Percentiles rank a stretch among this genome's conserved stretches.
These are phyloP conservation scores for Arthrobotrys conoides DNA, from an alignment of 2,329 filamentous ascomycete genomes.

Conservation along the genomic window DNA sequence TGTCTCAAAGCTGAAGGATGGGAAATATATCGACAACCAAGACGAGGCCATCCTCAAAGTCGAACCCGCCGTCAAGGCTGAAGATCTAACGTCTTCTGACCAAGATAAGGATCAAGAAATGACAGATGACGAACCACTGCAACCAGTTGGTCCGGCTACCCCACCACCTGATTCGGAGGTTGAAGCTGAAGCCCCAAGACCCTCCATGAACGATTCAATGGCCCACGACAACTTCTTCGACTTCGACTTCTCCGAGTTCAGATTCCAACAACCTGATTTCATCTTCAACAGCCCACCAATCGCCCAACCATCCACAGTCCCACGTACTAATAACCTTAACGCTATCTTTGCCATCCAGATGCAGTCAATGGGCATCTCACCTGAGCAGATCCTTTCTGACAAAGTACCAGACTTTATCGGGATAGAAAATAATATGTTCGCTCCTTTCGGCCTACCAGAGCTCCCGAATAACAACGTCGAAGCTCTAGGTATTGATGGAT, in stretches of 20 bases:
- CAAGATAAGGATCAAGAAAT: constrained; percentile 53
- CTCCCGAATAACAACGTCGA: constrained; percentile 40
- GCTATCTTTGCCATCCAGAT: constrained; percentile 42
- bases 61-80: constrained; percentile 64
- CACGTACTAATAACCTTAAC: constrained; percentile 31
- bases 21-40: constrained; percentile 55
- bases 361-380: constrained; percentile 38
- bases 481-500: constrained; percentile 12
- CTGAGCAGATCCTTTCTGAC: constrained; percentile 34
- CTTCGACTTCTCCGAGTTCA: constrained; percentile 44
- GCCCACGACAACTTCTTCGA: constrained; percentile 42
- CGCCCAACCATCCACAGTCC: constrained; percentile 35
- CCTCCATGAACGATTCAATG: constrained; percentile 34
- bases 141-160: constrained; percentile 38
- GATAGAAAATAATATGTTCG: constrained; percentile 20
- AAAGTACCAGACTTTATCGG: constrained; percentile 48
- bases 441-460: constrained; percentile 20
- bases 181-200: constrained; percentile 17
- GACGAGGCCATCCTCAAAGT: constrained; percentile 67
- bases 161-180: constrained; percentile 47
- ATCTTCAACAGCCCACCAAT: constrained; percentile 35
- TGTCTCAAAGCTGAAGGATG: constrained; percentile 55
- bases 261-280: constrained; percentile 36
- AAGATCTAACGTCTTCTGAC: constrained; percentile 43
- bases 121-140: constrained; percentile 43